A percentile compares a stretch with the other conserved stretches of the same genome.
Evolutionary conservation across 2,329 filamentous ascomycete genomes (phyloP).

Genomic region (Neonectria ditissima): DNA sequence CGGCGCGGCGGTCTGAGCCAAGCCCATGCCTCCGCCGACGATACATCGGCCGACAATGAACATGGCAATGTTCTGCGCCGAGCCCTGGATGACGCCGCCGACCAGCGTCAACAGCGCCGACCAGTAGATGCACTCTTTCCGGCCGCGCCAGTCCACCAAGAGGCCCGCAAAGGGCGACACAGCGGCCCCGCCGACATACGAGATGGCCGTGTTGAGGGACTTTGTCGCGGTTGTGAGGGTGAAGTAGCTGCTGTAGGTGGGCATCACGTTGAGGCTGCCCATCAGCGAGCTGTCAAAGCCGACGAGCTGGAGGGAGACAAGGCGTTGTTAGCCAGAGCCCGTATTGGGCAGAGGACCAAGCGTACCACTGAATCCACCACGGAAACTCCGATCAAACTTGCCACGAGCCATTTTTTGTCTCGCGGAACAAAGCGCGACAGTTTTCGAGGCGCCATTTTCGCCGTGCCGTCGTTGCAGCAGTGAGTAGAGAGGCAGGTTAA

Average conservation of each 20-base stretch:
- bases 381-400: conserved; percentile 15
- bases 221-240: conserved; percentile 24
- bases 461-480: not conserved
- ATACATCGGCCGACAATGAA: conserved; percentile 20
- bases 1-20: conserved; percentile 22
- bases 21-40: conserved; percentile 19
- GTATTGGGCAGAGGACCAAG: not conserved
- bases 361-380: conserved; percentile 24
- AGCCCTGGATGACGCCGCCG: conserved; percentile 19
- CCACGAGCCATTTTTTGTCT: conserved; percentile 22
- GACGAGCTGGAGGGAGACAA: conserved; percentile 17
- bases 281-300: conserved; percentile 22
- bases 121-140: conserved; percentile 7
- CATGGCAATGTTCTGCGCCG: conserved; percentile 19
- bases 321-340: not conserved
- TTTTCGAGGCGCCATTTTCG: conserved; percentile 13
- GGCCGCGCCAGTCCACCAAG: conserved; percentile 37
- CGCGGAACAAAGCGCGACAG: conserved; percentile 17
- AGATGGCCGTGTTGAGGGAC: conserved; percentile 21
- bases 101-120: conserved; percentile 13
- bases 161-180: conserved; percentile 17
- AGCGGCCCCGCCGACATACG: conserved; percentile 18
- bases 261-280: conserved; percentile 26
- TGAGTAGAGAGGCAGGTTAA: not conserved
- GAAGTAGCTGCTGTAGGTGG: conserved; percentile 23